Conservation (phyloP, 1,139 yeast genomes). For the Pichia inconspicua region DNA sequence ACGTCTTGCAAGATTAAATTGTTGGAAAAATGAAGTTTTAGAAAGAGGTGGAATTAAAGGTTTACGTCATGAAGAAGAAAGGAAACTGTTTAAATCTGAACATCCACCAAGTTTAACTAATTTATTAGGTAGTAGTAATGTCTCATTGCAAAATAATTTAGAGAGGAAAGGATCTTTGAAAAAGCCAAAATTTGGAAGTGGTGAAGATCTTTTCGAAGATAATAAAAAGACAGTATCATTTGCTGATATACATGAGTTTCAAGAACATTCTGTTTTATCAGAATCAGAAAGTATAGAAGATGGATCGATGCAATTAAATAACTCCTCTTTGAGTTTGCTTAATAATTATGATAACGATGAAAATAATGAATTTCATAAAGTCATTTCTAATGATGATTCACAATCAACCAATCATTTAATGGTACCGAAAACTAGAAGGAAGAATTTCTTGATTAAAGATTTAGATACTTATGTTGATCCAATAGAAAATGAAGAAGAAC, state of each 20-base stretch:
- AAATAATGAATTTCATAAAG: constrained; percentile 1
- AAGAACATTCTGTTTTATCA: constrained; percentile 3
- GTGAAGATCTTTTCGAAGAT: neutral
- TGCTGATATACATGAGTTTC: constrained; percentile 17
- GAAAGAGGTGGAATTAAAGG: constrained; percentile 34
- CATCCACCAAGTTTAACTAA: constrained; percentile 4
- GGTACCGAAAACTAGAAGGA: constrained; percentile 28
- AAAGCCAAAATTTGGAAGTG: constrained; percentile 16
- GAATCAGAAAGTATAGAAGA: constrained; percentile 1
- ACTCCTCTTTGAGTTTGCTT: neutral
- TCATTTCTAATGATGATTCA: neutral
- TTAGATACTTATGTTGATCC: constrained; percentile 21
- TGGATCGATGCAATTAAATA: neutral
- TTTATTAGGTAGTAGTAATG: constrained; percentile 5
- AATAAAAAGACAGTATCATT: constrained; percentile 26
- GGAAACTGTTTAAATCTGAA: constrained; percentile 15
- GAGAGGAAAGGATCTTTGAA: constrained; percentile 27
- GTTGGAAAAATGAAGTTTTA: constrained; percentile 82
- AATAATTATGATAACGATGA: neutral
- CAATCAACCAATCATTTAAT: constrained; percentile 32
- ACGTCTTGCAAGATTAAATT: constrained; percentile 81
- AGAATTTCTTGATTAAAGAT: constrained; percentile 26
- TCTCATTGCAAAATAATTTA: constrained; percentile 12
- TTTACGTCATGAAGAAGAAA: constrained; percentile 21
- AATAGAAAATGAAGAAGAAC: constrained; percentile 2